Evolutionary conservation across 805 yeast species (phyloP), one percentile per base, ranked within the genome.

Genomic region (Dipodascopsis uninucleata): DNA sequence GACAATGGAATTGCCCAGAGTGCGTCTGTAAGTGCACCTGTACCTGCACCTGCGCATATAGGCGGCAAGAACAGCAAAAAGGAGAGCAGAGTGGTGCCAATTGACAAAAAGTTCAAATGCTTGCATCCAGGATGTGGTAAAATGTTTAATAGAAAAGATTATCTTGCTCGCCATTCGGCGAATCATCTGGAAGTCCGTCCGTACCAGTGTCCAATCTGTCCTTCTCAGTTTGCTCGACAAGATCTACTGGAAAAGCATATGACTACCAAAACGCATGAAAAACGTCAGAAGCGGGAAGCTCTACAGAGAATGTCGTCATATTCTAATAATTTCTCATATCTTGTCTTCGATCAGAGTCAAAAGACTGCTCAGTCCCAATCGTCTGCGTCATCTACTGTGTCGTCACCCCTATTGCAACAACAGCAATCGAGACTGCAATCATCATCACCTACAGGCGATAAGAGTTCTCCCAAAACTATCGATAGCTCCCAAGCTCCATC

Each of bases 201-300:
- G n/a, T 61, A 45, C 37, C 52, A 52, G 28, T 62, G 66, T 40
- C 45, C 52, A 9, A 40, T 43, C 17, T 62, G 66, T 39, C 48
- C 56, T 5, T 43, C 53, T 10, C 36, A 51, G 24, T 62, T 62
- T 41, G 62, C 66, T 1, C 48, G 66, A 21, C 58, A 51, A 25
- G 66, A 62, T 42, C 43, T 62, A 34, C 53, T 62, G 18, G 59
- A 57, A 29, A 62, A 62, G 56, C 58, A 56, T 18, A 39, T 47
- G 35, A 38, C 41, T 1, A 53, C 57, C 4, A 58, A 58, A 37
- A 39, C 59, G 10, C 61, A 58, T 35, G 58, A 53, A 34, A 55
- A 49, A 41, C 45, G 58, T 10, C 51, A 42, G 42, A 45, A 45
- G 37, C 42, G 55, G 12, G 57, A 52, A 31, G 49, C 48, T 16